Evolutionary conservation across 2,329 filamentous ascomycete genomes (phyloP).

Genomic region (Ascochyta fabae): DNA sequence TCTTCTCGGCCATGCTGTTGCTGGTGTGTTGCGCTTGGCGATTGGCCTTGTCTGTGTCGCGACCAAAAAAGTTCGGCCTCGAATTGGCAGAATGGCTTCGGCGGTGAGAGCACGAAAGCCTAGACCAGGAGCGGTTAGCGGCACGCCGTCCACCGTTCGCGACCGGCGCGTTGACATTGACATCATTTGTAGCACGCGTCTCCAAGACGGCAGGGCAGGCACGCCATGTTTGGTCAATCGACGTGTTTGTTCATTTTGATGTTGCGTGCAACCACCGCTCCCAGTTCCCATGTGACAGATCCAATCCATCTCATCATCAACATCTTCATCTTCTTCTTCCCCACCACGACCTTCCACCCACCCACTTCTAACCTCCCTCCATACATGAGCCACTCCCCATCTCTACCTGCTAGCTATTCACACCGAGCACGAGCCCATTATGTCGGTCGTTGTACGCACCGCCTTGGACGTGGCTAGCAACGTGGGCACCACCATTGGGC

Average conservation of each 20-base stretch:
- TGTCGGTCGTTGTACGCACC: conserved; percentile 29
- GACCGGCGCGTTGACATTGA: conserved; percentile 5
- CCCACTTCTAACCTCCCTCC: neutral
- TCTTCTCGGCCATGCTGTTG: conserved; percentile 45
- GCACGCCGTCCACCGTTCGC: neutral
- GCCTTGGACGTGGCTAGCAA: conserved; percentile 38
- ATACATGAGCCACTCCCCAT: neutral
- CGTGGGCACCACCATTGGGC: conserved; percentile 23
- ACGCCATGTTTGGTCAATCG: neutral
- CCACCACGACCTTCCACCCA: neutral
- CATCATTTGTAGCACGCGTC: conserved; percentile 11
- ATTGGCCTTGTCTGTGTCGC: conserved; percentile 15
- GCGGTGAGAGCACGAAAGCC: neutral
- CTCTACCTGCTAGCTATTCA: conserved; percentile 3
- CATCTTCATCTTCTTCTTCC: neutral
- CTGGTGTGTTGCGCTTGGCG: conserved; percentile 7
- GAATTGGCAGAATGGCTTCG: conserved; percentile 23
- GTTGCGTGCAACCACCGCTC: neutral
- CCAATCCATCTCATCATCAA: neutral
- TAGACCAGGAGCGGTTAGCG: neutral
- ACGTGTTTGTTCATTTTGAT: neutral
- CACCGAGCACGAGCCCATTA: conserved; percentile 5
- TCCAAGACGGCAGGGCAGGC: neutral
- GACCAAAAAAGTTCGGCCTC: conserved; percentile 33
- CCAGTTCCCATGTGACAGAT: neutral